phyloP scores from a whole-genome alignment of 352 stramenopile species.

The Pythium volutum region DNA sequence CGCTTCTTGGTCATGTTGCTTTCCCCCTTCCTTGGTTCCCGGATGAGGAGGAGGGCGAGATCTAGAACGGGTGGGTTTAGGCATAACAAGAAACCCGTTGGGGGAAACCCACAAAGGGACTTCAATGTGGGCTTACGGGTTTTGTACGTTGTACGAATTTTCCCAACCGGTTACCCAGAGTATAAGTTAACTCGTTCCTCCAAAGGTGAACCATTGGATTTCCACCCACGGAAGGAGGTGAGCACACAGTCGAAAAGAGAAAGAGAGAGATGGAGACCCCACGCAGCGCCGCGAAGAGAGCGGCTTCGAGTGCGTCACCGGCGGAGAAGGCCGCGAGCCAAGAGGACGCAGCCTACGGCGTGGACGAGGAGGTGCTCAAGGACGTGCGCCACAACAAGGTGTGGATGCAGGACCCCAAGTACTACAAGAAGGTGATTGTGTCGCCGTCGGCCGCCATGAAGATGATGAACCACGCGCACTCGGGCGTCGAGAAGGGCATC shows the following conservation, averaged over 20 bases:
- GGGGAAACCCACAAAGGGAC: slow-evolving; percentile 1
- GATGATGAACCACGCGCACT: slow-evolving; percentile 98
- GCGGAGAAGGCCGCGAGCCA: slow-evolving; percentile 29
- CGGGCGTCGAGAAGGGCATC: slow-evolving; percentile 98
- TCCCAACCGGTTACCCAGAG: slow-evolving; percentile 1
- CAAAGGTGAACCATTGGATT: neutral
- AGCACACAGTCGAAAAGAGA: slow-evolving; percentile 11
- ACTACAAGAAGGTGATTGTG: slow-evolving; percentile 96
- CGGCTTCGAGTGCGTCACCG: neutral
- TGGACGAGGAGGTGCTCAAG: slow-evolving; percentile 83
- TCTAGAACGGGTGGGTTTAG: slow-evolving; percentile 17
- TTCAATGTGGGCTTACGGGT: slow-evolving; percentile 25
- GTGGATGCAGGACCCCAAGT: slow-evolving; percentile 92
- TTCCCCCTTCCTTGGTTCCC: neutral
- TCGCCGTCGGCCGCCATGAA: slow-evolving; percentile 94
- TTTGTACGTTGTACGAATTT: neutral
- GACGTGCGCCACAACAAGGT: slow-evolving; percentile 86
- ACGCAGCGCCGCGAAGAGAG: slow-evolving; percentile 16
- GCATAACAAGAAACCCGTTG: neutral
- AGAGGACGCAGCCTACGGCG: slow-evolving; percentile 71
- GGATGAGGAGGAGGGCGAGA: neutral
- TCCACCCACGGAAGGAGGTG: neutral
- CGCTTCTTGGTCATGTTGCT: slow-evolving; percentile 45
- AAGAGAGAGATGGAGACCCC: slow-evolving; percentile 17
- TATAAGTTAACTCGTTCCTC: slow-evolving; percentile 6